These are phyloP conservation scores for Sesbania bispinosa DNA, from an alignment of 306 rosid species.

Conservation along the genomic window DNA sequence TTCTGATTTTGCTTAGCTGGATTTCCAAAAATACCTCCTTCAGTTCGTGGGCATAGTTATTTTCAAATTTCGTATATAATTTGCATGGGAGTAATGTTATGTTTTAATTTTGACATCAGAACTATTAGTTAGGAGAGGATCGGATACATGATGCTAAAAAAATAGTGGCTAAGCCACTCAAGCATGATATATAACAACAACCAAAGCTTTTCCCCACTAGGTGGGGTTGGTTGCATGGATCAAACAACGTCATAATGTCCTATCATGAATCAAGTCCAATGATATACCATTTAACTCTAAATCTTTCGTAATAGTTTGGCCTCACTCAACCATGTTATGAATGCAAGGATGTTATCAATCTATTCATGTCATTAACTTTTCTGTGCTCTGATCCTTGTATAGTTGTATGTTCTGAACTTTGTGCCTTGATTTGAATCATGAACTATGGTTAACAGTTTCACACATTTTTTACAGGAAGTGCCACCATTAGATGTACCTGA, in stretches of 20 bases:
- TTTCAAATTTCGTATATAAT: not conserved
- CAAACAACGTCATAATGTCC: no score
- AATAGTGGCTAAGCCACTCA: not conserved
- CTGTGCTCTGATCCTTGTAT: conserved; percentile 15
- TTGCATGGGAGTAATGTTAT: not conserved
- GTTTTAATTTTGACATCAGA: not conserved
- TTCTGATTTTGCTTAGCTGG: not conserved
- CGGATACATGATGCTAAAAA: conserved; percentile 11
- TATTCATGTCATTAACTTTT: conserved; percentile 17
- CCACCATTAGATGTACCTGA: conserved; percentile 88
- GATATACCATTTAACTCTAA: no score
- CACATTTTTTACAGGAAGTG: conserved; percentile 59
- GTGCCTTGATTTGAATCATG: conserved; percentile 13
- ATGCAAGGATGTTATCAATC: conserved; percentile 14
- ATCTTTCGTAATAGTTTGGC: no score
- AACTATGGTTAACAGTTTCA: conserved; percentile 20
- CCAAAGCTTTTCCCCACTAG: no score
- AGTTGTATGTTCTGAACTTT: conserved; percentile 12
- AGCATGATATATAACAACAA: no score
- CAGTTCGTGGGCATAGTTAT: not conserved
- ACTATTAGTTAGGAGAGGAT: not conserved
- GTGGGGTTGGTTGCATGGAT: conserved; percentile 4
- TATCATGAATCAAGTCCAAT: no score
- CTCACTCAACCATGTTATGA: no score
- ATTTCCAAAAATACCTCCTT: not conserved